Evolutionary conservation across 257 asterid species (phyloP).

Genomic region (Salvia miltiorrhiza): DNA sequence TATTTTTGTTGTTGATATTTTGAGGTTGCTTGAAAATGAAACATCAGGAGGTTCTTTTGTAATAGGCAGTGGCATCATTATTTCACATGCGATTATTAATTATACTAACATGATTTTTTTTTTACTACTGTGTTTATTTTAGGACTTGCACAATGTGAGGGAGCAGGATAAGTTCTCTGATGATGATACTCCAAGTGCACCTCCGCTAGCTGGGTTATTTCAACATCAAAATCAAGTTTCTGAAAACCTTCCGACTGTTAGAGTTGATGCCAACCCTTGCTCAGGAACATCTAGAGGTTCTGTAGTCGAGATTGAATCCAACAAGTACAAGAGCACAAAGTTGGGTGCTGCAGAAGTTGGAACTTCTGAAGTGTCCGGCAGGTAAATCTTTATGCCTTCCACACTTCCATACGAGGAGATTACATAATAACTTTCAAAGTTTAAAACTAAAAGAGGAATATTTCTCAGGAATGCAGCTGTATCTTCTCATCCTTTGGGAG

Average conservation of each 20-base stretch:
- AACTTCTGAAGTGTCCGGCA: constrained; percentile 41
- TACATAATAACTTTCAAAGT: background rate
- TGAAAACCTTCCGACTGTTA: constrained; percentile 26
- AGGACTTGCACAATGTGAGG: constrained; percentile 27
- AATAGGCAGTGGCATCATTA: background rate
- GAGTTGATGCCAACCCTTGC: constrained; percentile 30
- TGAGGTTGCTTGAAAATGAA: background rate
- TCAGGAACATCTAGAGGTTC: constrained; percentile 35
- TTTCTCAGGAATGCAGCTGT: constrained; percentile 59
- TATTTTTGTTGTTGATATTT: no score
- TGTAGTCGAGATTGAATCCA: constrained; percentile 33
- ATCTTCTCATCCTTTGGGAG: constrained; percentile 46
- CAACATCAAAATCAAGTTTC: constrained; percentile 33
- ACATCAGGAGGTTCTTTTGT: background rate
- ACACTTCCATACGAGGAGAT: background rate
- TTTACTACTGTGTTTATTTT: constrained; percentile 14
- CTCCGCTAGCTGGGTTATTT: constrained; percentile 51
- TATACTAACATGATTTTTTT: background rate
- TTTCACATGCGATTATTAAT: background rate
- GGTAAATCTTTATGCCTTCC: constrained; percentile 32
- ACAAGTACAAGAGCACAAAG: constrained; percentile 22
- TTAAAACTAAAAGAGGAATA: constrained; percentile 1
- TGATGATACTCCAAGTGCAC: constrained; percentile 76
- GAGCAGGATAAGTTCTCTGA: constrained; percentile 33
- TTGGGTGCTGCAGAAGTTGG: constrained; percentile 32